Base-by-base conservation (phyloP, 805 yeast genomes). In the Candida golubevii region DNA sequence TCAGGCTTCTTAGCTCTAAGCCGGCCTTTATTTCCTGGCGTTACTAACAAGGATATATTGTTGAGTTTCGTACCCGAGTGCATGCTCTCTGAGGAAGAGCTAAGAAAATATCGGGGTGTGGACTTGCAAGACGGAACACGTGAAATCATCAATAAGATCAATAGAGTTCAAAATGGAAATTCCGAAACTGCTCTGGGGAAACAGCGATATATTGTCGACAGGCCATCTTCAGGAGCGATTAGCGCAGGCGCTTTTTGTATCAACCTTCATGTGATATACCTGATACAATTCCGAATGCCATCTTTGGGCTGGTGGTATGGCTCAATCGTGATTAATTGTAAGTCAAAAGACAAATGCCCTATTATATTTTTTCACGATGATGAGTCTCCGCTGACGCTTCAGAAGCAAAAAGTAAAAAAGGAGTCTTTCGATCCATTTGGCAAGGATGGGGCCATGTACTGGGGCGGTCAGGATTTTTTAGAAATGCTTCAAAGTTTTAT, bases 291-390 rank as follows among this genome's bases (percentile, higher is more conserved):
- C 10, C 74, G 97, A 42, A 83, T 83, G 2, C 97, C 97, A 6
- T 81, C 89, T 2, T 68, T 80, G 12, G 95, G 90, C 1, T 82
- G 89, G 80, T 91, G 97, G 97, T 80, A 78, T 65, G 99, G 99
- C 0, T 86, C 96, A 0, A 67, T 91, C 12, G 69, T 88, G 1
- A 63, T 93, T 27, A 83, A 88, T 62, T 78, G 91, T 1, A 77
- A 78, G 51, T 67, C 79, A 67, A 79, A 79, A 8, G 84, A 79
- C 44, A 79, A 81, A 36, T 65, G 88, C 13, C 98, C 98, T 0
- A 83, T 89, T 5, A 57, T 93, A 34, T 93, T 90, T 62, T 90
- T 93, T 69, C 99, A 93, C 63, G 99, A 93, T 59, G 85, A 86
- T 44, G 90, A 86, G 54, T 79, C 84, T 30, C 83, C 87, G 7